Base-by-base conservation (phyloP, 202 grass and related monocot species). In the Saccharum hybrid region DNA sequence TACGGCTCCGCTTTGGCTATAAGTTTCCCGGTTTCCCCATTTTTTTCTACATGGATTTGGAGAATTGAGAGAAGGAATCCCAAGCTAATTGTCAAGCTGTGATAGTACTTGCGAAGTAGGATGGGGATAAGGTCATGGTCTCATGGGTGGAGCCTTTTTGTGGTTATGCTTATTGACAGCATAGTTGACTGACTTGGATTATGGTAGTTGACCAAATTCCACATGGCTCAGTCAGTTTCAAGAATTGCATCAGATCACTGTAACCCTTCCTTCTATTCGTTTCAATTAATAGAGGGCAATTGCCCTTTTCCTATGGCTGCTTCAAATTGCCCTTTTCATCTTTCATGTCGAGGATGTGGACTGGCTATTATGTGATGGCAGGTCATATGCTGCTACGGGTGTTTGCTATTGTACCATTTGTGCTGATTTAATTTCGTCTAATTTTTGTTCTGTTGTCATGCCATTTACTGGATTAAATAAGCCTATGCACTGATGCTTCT, bases 201-300 rank as follows among this genome's bases (percentile, higher is more conserved):
- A 14, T 41, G 37, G 65, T 40, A 45, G 16, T 52, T 46, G 62
- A 11, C 46, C 23, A 18, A 15, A 59, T 59, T 12, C 8, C 3
- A 2, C 42, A 54, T 66, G 71, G 45, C 57, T 62, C 22, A 28
- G 59, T 26, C 21, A 62, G 59, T 3, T 72, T 36, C 0, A 31
- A 59, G 4, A 14, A 75, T 86, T 68, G 62, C 39, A 75, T 75
- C 82, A 62, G 39, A 40, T 78, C 11, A 48, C 2, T 7, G 33
- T 26, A 68, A 67, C 15, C 41, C 39, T 33, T 72, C 34, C 66
- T 7, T 57, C 34, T 70, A 7, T 63, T 30, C 4, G 0, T 19
- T 82, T 66, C 2, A 7, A 61, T 13, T 22, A 11, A 46, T 23
- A 60, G 57, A 23, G 9, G 57, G 57, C 9, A 23, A 59, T 60